These are phyloP conservation scores for Sphagnurus paluster DNA, from an alignment of 1,284 basidiomycete species.

Conservation along the genomic window DNA sequence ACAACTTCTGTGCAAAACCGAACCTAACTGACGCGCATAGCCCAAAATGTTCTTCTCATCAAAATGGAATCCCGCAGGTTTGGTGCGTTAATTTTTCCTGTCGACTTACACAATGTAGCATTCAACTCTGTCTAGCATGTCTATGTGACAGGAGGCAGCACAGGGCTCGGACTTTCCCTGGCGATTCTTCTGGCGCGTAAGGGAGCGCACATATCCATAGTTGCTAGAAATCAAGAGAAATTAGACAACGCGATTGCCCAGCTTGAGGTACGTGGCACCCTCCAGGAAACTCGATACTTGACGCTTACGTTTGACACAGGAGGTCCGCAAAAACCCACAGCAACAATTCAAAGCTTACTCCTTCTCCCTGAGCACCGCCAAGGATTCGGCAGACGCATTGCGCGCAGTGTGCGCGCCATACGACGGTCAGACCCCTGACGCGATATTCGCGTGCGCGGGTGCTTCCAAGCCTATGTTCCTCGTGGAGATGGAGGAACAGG, in stretches of 20 bases:
- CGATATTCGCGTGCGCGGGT: constrained; percentile 82
- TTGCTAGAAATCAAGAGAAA: constrained; percentile 68
- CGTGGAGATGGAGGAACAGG: constrained; percentile 61
- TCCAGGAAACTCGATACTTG: neutral
- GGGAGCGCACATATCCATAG: constrained; percentile 82
- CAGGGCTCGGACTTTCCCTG: constrained; percentile 78
- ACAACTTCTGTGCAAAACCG: too few relatives aligned
- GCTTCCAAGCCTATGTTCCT: constrained; percentile 70
- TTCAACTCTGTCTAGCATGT: constrained; percentile 70
- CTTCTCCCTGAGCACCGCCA: constrained; percentile 53
- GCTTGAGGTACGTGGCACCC: constrained; percentile 53
- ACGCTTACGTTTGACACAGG: constrained; percentile 27
- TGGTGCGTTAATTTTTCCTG: constrained; percentile 26
- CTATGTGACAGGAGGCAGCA: constrained; percentile 81
- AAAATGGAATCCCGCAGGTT: constrained; percentile 42
- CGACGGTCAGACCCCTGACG: constrained; percentile 63
- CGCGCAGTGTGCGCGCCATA: constrained; percentile 54
- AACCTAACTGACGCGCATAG: too few relatives aligned
- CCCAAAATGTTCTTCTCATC: constrained; percentile 33
- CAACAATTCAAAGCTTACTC: constrained; percentile 65
- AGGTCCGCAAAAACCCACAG: constrained; percentile 43
- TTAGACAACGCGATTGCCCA: constrained; percentile 56
- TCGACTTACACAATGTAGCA: too few relatives aligned
- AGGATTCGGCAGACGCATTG: constrained; percentile 56
- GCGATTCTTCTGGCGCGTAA: constrained; percentile 62